These are phyloP conservation scores for Moesziomyces antarcticus DNA, from an alignment of 1,284 basidiomycete genomes.

Conservation along the genomic window DNA sequence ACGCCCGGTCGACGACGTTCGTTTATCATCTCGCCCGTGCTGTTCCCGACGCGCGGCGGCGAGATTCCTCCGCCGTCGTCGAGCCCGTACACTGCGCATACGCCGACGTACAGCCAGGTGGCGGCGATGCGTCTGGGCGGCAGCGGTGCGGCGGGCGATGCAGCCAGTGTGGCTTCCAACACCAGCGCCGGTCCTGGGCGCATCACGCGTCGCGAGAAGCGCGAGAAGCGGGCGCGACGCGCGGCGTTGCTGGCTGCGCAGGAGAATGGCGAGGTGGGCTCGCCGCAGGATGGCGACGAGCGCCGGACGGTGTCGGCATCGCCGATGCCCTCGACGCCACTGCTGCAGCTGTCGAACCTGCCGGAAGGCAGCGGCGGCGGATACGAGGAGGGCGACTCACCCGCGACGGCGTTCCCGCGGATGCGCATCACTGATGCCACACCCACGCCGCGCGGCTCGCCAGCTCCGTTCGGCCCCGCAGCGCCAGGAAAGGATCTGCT, in stretches of 20 bases:
- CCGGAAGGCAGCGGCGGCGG: constrained; percentile 10
- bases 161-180: constrained; percentile 36
- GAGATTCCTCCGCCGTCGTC: constrained; percentile 45
- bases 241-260: constrained; percentile 36
- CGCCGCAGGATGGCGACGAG: constrained; percentile 13
- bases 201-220: constrained; percentile 59
- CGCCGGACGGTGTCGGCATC: constrained; percentile 23
- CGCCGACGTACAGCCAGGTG: constrained; percentile 35
- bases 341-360: constrained; percentile 26
- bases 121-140: constrained; percentile 28
- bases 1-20: constrained; percentile 32
- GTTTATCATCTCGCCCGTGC: constrained; percentile 57
- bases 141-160: constrained; percentile 22
- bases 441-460: constrained; percentile 55
- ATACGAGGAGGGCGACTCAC: constrained; percentile 45
- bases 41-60: constrained; percentile 53
- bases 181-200: constrained; percentile 47
- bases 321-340: constrained; percentile 33
- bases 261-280: constrained; percentile 17
- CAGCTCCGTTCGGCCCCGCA: constrained; percentile 32
- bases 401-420: constrained; percentile 52
- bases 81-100: constrained; percentile 11
- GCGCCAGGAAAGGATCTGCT: constrained; percentile 36
- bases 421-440: constrained; percentile 61
- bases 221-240: constrained; percentile 50